phyloP scores from a whole-genome alignment of 73 alveolate genomes.

The Tetrahymena elliotti region DNA sequence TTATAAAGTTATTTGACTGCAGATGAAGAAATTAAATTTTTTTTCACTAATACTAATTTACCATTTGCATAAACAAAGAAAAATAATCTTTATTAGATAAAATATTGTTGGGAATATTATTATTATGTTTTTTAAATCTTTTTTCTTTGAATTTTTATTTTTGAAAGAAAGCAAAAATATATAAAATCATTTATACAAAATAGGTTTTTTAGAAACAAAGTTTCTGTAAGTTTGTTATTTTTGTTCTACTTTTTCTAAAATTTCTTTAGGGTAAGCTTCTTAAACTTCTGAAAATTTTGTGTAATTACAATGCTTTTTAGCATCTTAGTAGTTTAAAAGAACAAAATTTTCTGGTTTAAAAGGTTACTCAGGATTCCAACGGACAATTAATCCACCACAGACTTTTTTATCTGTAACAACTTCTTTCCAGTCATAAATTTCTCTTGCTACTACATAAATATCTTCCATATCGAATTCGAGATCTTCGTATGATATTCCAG shows the following conservation, averaged over 20 bases:
- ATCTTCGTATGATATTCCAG: not conserved
- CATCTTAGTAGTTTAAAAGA: not conserved
- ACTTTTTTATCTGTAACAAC: not conserved
- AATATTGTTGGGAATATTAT: no score
- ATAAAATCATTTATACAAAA: not conserved
- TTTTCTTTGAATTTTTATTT: no score
- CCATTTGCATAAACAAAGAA: no score
- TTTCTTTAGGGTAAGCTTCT: not conserved
- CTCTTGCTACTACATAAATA: not conserved
- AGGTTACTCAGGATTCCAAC: not conserved
- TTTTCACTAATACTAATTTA: no score
- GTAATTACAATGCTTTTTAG: not conserved
- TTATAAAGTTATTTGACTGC: no score
- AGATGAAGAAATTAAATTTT: no score
- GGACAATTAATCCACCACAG: not conserved
- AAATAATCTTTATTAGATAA: no score
- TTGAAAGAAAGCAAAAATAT: no score
- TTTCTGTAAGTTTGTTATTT: not conserved
- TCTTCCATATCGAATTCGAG: not conserved
- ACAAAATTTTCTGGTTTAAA: not conserved
- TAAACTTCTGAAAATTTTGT: not conserved
- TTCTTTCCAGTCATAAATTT: not conserved
- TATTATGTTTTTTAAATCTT: no score
- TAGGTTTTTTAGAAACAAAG: not conserved
- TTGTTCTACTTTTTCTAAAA: not conserved